phyloP scores from a whole-genome alignment of 345 rosid genomes.

The Draba incana region DNA sequence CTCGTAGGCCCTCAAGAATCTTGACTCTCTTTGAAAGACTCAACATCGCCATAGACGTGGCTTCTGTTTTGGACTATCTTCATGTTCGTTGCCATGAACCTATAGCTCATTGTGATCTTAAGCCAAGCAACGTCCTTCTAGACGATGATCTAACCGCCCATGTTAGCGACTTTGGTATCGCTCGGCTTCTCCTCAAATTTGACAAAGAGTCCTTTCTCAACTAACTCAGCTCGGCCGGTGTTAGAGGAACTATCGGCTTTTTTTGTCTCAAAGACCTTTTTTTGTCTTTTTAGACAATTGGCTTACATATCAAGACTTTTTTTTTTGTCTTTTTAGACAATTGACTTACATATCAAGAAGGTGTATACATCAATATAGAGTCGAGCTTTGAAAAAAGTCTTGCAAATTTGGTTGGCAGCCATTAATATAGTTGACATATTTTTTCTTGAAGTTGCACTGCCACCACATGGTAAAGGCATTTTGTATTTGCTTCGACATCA shows the following conservation, averaged over 20 bases:
- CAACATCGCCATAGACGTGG: constrained; percentile 34
- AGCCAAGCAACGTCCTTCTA: constrained; percentile 29
- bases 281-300: too few relatives aligned
- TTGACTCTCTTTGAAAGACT: constrained; percentile 42
- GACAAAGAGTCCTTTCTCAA: neutral
- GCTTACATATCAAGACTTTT: too few relatives aligned
- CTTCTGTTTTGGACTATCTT: constrained; percentile 27
- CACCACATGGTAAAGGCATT: too few relatives aligned
- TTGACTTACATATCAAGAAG: too few relatives aligned
- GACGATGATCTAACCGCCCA: constrained; percentile 13
- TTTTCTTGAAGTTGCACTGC: too few relatives aligned
- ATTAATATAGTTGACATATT: too few relatives aligned
- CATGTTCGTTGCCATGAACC: constrained; percentile 6
- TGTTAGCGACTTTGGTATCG: constrained; percentile 37
- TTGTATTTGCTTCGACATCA: too few relatives aligned
- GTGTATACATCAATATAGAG: too few relatives aligned
- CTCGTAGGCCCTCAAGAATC: neutral
- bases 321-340: too few relatives aligned
- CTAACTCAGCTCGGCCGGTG: neutral
- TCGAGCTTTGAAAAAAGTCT: too few relatives aligned
- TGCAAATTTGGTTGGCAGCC: too few relatives aligned
- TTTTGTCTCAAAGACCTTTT: too few relatives aligned
- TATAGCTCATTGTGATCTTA: constrained; percentile 26
- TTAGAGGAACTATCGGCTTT: constrained; percentile 18
- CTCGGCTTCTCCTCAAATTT: neutral